These are phyloP conservation scores for Panicum virgatum DNA, from an alignment of 202 grass and related monocot genomes.

Conservation along the genomic window DNA sequence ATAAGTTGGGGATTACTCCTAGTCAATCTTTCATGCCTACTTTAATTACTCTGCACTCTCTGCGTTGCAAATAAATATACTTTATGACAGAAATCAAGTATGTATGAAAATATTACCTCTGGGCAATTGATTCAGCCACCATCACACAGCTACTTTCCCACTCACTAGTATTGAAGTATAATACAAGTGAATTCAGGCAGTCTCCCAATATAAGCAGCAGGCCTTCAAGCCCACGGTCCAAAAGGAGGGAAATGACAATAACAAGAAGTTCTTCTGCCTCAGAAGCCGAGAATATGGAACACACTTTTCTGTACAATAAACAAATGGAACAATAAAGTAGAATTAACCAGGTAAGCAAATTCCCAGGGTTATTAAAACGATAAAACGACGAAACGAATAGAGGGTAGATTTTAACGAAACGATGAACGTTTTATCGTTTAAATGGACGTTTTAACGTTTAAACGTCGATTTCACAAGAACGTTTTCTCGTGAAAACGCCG, in stretches of 20 bases:
- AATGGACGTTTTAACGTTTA: too few species aligned
- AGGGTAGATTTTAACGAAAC: too few species aligned
- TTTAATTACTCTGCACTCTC: conserved; percentile 9
- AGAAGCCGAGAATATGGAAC: conserved; percentile 57
- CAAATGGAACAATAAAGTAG: neutral
- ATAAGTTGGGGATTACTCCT: conserved; percentile 13
- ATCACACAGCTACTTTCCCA: conserved; percentile 66
- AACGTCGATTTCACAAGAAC: too few species aligned
- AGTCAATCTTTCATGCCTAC: neutral
- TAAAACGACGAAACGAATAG: too few species aligned
- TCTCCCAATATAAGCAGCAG: conserved; percentile 60
- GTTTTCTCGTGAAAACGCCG: too few species aligned
- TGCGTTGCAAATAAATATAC: conserved; percentile 4
- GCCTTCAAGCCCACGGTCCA: conserved; percentile 75
- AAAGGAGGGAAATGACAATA: conserved; percentile 71
- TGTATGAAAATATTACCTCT: conserved; percentile 45
- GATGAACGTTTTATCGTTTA: too few species aligned
- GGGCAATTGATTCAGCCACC: conserved; percentile 65
- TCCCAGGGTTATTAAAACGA: too few species aligned
- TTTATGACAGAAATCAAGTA: neutral
- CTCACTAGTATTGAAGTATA: conserved; percentile 61
- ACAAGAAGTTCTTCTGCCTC: conserved; percentile 78
- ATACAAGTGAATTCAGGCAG: conserved; percentile 66
- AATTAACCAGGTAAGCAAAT: conserved; percentile 9
- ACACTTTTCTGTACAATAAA: conserved; percentile 59